Percentiles rank a stretch among this genome's conserved stretches.
These are phyloP conservation scores for Phalaenopsis equestris DNA, from an alignment of 106 monocot genomes.

Conservation along the genomic window DNA sequence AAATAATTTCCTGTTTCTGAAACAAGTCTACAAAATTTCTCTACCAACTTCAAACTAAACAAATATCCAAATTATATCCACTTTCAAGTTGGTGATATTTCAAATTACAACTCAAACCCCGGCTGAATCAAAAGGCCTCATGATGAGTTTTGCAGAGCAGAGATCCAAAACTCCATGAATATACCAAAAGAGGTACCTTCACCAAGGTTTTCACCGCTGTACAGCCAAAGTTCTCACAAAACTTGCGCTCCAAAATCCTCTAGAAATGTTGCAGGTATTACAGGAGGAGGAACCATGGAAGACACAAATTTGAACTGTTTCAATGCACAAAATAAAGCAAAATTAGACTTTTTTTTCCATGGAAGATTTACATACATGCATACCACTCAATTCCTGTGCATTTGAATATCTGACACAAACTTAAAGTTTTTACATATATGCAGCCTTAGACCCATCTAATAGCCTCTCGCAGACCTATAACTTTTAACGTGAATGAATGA, in stretches of 20 bases:
- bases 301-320: slow-evolving; percentile 51
- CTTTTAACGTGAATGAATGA: too few relatives aligned
- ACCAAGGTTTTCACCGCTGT: not conserved
- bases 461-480: too few relatives aligned
- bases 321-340: not conserved
- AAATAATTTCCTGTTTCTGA: not conserved
- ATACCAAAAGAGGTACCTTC: not conserved
- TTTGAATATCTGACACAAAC: too few relatives aligned
- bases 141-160: not conserved
- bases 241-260: not conserved
- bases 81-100: not conserved
- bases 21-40: not conserved
- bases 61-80: not conserved
- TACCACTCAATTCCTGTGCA: too few relatives aligned
- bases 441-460: too few relatives aligned
- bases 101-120: not conserved
- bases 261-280: slow-evolving; percentile 27
- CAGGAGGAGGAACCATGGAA: slow-evolving; percentile 11
- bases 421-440: too few relatives aligned
- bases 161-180: not conserved
- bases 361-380: too few relatives aligned
- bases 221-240: not conserved
- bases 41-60: not conserved
- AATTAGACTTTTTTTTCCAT: not conserved
- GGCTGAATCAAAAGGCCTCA: not conserved